Conservation (phyloP, 306 rosid genomes). For the Purshia tridentata region DNA sequence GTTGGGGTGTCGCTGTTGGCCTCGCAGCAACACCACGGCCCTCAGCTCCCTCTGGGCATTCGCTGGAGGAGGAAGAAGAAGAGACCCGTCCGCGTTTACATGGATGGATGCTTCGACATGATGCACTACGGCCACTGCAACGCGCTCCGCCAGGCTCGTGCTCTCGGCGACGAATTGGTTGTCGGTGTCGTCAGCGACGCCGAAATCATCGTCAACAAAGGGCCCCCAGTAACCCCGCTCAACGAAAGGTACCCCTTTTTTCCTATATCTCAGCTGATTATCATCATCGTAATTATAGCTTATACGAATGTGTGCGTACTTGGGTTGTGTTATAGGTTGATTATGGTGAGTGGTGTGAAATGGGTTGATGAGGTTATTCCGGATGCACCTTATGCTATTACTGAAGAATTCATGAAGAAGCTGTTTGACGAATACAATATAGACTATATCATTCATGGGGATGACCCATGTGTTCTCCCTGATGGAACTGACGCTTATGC, state of each 20-base stretch:
- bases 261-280: background rate
- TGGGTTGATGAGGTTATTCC: constrained; percentile 67
- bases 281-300: background rate
- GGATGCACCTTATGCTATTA: constrained; percentile 62
- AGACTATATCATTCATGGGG: constrained; percentile 59
- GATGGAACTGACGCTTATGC: constrained; percentile 67
- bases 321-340: constrained; percentile 37
- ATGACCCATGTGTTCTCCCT: constrained; percentile 64
- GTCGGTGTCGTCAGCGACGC: constrained; percentile 64
- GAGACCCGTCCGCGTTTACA: constrained; percentile 57
- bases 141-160: constrained; percentile 68
- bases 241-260: constrained; percentile 40
- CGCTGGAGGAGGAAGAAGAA: constrained; percentile 48
- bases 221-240: constrained; percentile 62
- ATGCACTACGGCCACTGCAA: constrained; percentile 75
- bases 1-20: constrained; percentile 51
- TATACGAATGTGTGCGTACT: background rate
- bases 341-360: constrained; percentile 57
- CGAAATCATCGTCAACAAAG: constrained; percentile 55
- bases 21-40: constrained; percentile 15
- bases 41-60: constrained; percentile 33
- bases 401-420: constrained; percentile 62
- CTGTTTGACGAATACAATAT: constrained; percentile 54
- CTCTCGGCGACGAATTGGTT: constrained; percentile 57
- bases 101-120: constrained; percentile 70